Percentiles rank a stretch among this genome's conserved stretches.
phyloP scores from a whole-genome alignment of 371 early-diverging fungal genomes.

The Funneliformis caledonium region DNA sequence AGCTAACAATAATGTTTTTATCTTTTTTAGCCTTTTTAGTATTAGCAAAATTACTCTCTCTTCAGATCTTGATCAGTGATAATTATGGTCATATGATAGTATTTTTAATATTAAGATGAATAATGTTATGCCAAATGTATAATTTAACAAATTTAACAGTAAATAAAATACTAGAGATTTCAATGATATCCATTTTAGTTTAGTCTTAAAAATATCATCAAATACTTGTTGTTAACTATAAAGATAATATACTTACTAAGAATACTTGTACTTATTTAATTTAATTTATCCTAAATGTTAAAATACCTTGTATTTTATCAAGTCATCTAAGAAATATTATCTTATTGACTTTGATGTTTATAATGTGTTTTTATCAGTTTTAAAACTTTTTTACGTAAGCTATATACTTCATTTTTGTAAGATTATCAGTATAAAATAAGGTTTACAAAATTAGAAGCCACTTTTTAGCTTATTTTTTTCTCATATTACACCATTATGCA shows the following conservation, averaged over 20 bases:
- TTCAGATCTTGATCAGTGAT: slow-evolving; percentile 96
- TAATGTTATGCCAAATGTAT: slow-evolving; percentile 98
- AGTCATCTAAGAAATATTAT: slow-evolving; percentile 96
- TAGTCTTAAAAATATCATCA: slow-evolving; percentile 97
- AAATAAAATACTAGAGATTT: slow-evolving; percentile 97
- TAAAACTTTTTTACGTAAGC: slow-evolving; percentile 90
- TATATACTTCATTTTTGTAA: slow-evolving; percentile 96
- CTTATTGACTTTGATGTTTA: slow-evolving; percentile 96
- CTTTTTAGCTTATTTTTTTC: slow-evolving; percentile 97
- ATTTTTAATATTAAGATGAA: slow-evolving; percentile 98
- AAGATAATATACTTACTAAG: slow-evolving; percentile 83
- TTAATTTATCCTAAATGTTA: slow-evolving; percentile 94
- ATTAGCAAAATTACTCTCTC: slow-evolving; percentile 98
- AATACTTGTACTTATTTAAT: slow-evolving; percentile 98
- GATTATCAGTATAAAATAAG: slow-evolving; percentile 96
- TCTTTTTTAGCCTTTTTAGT: slow-evolving; percentile 97
- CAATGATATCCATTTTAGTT: slow-evolving; percentile 92
- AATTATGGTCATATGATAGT: slow-evolving; percentile 97
- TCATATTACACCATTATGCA: slow-evolving; percentile 95
- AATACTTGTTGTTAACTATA: slow-evolving; percentile 87
- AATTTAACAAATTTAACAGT: slow-evolving; percentile 87
- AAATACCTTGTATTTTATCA: slow-evolving; percentile 87
- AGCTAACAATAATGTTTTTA: slow-evolving; percentile 88
- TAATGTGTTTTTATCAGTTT: slow-evolving; percentile 94
- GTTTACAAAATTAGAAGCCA: slow-evolving; percentile 91